Conservation (phyloP, 495 filamentous ascomycete species). For the Hypoxylon trugodes region DNA sequence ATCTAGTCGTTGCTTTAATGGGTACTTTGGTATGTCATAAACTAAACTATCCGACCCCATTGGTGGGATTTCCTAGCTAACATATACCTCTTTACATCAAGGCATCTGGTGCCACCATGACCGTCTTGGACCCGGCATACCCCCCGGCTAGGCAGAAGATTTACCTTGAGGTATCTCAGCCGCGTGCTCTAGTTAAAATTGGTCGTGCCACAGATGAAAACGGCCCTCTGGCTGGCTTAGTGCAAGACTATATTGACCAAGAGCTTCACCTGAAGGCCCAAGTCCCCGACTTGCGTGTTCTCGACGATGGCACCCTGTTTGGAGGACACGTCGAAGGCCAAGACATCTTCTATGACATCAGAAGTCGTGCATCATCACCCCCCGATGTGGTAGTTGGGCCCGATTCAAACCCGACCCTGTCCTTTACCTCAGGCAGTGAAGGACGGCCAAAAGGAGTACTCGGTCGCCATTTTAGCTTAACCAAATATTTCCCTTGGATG, state of each 20-base stretch:
- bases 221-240: slow-evolving; percentile 71
- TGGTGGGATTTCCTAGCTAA: slow-evolving; percentile 26
- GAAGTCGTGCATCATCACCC: slow-evolving; percentile 59
- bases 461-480: slow-evolving; percentile 86
- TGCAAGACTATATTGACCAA: slow-evolving; percentile 77
- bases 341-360: slow-evolving; percentile 70
- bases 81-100: slow-evolving; percentile 41
- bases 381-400: slow-evolving; percentile 87
- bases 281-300: slow-evolving; percentile 77
- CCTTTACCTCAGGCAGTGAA: slow-evolving; percentile 88
- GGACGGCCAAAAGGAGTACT: slow-evolving; percentile 89
- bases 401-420: slow-evolving; percentile 83
- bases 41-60: slow-evolving; percentile 1
- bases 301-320: slow-evolving; percentile 74
- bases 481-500: slow-evolving; percentile 96
- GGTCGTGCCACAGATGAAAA: slow-evolving; percentile 79
- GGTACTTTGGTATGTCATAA: slow-evolving; percentile 57
- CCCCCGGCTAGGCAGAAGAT: slow-evolving; percentile 88
- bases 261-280: slow-evolving; percentile 77
- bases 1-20: slow-evolving; percentile 73
- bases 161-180: slow-evolving; percentile 88
- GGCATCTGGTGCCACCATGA: slow-evolving; percentile 73
- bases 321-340: slow-evolving; percentile 72
- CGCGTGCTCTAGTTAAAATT: slow-evolving; percentile 81
- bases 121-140: slow-evolving; percentile 88